A percentile compares a stretch with the other conserved stretches of the same genome.
Evolutionary conservation across 1,139 yeast genomes (phyloP).

Genomic region (Yamadazyma pseudoaaseri): DNA sequence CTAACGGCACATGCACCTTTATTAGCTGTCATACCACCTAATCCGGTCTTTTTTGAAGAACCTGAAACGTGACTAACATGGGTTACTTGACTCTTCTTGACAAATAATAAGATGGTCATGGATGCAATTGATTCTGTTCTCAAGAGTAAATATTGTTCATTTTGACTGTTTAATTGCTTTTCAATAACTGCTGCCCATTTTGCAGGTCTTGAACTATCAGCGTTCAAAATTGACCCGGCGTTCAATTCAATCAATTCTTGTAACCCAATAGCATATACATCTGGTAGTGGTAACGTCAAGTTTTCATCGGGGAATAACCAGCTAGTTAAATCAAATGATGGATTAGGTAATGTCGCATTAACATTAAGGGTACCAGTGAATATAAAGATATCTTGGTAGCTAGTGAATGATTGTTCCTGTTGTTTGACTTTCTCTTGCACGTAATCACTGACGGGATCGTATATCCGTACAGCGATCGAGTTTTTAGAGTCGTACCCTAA

Average conservation of each 20-base stretch:
- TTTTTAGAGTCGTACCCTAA: constrained; percentile 75
- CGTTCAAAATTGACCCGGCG: constrained; percentile 75
- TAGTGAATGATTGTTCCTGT: constrained; percentile 57
- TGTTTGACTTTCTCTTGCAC: constrained; percentile 61
- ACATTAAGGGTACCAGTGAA: constrained; percentile 88
- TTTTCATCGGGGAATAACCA: constrained; percentile 82
- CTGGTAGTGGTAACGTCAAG: constrained; percentile 49
- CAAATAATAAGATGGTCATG: constrained; percentile 40
- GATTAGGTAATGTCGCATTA: constrained; percentile 63
- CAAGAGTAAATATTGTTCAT: constrained; percentile 36
- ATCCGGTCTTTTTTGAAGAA: constrained; percentile 79
- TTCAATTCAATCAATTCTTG: constrained; percentile 92
- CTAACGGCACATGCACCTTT: constrained; percentile 91
- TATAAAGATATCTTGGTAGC: constrained; percentile 56
- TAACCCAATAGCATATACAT: constrained; percentile 80
- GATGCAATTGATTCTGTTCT: constrained; percentile 47
- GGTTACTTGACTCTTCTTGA: constrained; percentile 47
- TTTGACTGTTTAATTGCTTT: constrained; percentile 50
- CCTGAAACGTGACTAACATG: constrained; percentile 76
- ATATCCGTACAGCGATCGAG: constrained; percentile 68
- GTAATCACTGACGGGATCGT: constrained; percentile 85
- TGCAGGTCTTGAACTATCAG: constrained; percentile 62
- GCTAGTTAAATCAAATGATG: constrained; percentile 54
- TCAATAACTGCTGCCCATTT: constrained; percentile 63
- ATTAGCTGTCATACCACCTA: constrained; percentile 90